Evolutionary conservation across 1,284 basidiomycete species (phyloP).

Genomic region (Mycosarcoma maydis): DNA sequence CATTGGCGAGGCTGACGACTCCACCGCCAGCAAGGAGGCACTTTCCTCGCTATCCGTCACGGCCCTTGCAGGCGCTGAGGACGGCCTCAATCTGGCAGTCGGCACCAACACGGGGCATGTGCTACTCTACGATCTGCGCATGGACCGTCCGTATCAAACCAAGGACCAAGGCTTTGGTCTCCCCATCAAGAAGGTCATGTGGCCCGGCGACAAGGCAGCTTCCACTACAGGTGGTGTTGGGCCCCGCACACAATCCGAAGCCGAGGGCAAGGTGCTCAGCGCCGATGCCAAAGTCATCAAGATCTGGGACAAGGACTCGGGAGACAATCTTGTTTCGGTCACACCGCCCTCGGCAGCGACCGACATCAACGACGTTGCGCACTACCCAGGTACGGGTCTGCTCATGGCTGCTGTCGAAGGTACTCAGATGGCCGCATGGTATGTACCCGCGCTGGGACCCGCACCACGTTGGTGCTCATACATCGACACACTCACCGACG

Average conservation of each 20-base stretch:
- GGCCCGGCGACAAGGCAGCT: constrained; percentile 80
- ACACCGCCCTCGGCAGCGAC: constrained; percentile 88
- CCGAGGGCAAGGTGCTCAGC: constrained; percentile 58
- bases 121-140: constrained; percentile 91
- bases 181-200: constrained; percentile 84
- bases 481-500: constrained; percentile 88
- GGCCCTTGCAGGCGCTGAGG: constrained; percentile 76
- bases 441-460: constrained; percentile 93
- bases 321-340: constrained; percentile 88
- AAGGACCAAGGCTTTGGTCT: constrained; percentile 99
- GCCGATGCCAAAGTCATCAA: constrained; percentile 66
- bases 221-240: constrained; percentile 70
- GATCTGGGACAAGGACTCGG: constrained; percentile 75
- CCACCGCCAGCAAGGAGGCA: constrained; percentile 62
- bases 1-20: constrained; percentile 39
- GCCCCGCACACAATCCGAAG: constrained; percentile 74
- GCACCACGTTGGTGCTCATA: constrained; percentile 97
- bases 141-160: constrained; percentile 80
- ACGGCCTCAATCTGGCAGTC: constrained; percentile 91
- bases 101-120: constrained; percentile 95
- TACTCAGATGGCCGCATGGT: constrained; percentile 69
- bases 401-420: constrained; percentile 64
- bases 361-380: constrained; percentile 70
- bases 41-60: constrained; percentile 76
- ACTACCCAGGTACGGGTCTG: constrained; percentile 63